Evolutionary conservation across 495 filamentous ascomycete genomes (phyloP).

Genomic region (Rhypophila decipiens): DNA sequence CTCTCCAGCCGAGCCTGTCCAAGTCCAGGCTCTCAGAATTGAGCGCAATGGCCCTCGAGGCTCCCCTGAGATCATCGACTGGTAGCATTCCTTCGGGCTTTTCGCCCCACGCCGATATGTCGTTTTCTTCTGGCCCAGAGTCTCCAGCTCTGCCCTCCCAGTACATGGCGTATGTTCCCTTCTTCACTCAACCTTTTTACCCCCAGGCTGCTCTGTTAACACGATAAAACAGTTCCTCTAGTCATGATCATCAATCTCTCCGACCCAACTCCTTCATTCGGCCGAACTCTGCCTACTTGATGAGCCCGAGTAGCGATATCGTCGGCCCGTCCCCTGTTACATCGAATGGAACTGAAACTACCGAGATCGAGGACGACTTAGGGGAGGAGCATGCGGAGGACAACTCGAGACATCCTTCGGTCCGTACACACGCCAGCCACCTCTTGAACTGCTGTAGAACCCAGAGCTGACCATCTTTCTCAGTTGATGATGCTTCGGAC

Average conservation of each 20-base stretch:
- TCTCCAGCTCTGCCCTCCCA: constrained; percentile 41
- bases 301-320: constrained; percentile 47
- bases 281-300: constrained; percentile 32
- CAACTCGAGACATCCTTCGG: constrained; percentile 28
- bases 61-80: constrained; percentile 47
- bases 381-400: constrained; percentile 37
- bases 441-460: constrained; percentile 24
- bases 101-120: constrained; percentile 54
- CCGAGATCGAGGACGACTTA: constrained; percentile 67
- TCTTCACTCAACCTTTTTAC: background rate
- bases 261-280: constrained; percentile 35
- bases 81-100: constrained; percentile 52
- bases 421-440: constrained; percentile 18
- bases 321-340: constrained; percentile 72
- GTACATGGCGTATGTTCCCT: constrained; percentile 40
- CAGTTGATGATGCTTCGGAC: constrained; percentile 56
- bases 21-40: constrained; percentile 3
- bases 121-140: constrained; percentile 47
- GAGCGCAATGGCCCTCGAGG: constrained; percentile 52
- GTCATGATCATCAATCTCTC: constrained; percentile 31
- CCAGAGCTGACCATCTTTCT: too few species aligned
- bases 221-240: constrained; percentile 27
- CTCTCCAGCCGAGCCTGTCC: constrained; percentile 2
- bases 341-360: constrained; percentile 64
- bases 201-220: constrained; percentile 8